Evolutionary conservation across 345 rosid species (phyloP).

Genomic region (Zanthoxylum bungeanum): DNA sequence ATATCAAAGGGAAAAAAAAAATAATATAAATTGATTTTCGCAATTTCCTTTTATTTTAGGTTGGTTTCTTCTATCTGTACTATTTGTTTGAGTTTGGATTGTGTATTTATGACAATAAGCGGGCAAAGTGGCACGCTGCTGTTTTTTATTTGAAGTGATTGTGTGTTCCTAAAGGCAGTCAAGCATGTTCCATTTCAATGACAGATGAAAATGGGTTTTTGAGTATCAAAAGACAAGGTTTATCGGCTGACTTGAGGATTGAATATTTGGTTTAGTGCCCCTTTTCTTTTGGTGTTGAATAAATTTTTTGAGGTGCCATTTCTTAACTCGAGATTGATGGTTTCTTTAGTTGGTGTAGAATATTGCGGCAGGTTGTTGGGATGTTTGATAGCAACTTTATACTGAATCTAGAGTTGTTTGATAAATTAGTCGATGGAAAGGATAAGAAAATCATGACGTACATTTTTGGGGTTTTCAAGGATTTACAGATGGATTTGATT

Average conservation of each 20-base stretch:
- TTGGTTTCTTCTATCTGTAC: neutral
- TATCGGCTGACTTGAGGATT: neutral
- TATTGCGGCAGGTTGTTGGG: neutral
- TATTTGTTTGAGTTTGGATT: neutral
- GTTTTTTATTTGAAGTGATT: too few relatives aligned
- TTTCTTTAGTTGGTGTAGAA: neutral
- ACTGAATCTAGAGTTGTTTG: too few relatives aligned
- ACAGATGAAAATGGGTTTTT: neutral
- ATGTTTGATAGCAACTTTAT: too few relatives aligned
- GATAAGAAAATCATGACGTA: too few relatives aligned
- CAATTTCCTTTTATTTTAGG: neutral
- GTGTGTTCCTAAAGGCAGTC: neutral
- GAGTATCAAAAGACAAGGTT: neutral
- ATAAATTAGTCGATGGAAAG: too few relatives aligned
- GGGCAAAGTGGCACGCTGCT: too few relatives aligned
- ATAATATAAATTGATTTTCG: neutral
- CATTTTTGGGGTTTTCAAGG: too few relatives aligned
- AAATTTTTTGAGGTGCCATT: neutral
- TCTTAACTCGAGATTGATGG: neutral
- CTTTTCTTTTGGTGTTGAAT: neutral
- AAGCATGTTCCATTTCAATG: too few relatives aligned
- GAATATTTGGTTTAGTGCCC: neutral
- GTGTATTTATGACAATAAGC: neutral
- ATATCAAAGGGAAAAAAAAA: neutral
- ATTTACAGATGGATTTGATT: too few relatives aligned